Base-by-base conservation (phyloP, 352 stramenopile genomes). In the Globisporangium carolinianum region DNA sequence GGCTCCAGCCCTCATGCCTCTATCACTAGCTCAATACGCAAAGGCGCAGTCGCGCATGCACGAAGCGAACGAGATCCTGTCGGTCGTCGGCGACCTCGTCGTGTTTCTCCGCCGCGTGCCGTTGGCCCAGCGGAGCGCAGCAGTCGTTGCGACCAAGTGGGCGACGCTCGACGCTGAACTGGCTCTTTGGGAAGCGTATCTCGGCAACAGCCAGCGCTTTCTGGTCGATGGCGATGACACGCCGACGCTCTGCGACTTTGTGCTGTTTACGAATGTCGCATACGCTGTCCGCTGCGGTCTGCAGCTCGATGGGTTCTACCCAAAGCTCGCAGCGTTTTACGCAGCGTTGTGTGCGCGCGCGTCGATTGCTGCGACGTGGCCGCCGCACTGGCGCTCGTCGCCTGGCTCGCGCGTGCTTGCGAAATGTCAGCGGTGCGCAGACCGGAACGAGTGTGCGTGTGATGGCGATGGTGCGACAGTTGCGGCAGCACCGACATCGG, bases 241-340 rank as follows among this genome's bases (percentile, higher is more conserved):
- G 52, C 76, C 79, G 49, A 90, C 76, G 72, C 61, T 91, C 54
- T 91, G 80, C 60, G 83, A 93, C 62, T 89, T 85, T 51, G 86
- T 80, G 60, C 79, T 91, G 47, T 93, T 93, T 61, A 90, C 79
- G 45, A 93, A 93, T 68, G 61, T 93, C n/a, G 83, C 83, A 6
- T 93, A 93, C 63, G 83, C 83, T 18, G 83, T 93, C 49, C 77
- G 83, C n/a, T 93, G 83, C 70, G 83, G 83, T 4, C 60, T 93
- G 41, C 83, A 91, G 55, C 76, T 93, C 48, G 83, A 93, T 38
- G 83, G 81, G 15, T 69, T 93, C 0, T 93, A 91, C 60, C 83
- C 83, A 46, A 74, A 79, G 6, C 64, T 93, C 48, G 83, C 83
- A 17, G 86, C 79, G 68, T 87, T 90, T 37, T 93, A 93, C 67